Evolutionary conservation across 257 asterid species (phyloP), one percentile per base, ranked within the genome.

Genomic region (Coffea eugenioides): DNA sequence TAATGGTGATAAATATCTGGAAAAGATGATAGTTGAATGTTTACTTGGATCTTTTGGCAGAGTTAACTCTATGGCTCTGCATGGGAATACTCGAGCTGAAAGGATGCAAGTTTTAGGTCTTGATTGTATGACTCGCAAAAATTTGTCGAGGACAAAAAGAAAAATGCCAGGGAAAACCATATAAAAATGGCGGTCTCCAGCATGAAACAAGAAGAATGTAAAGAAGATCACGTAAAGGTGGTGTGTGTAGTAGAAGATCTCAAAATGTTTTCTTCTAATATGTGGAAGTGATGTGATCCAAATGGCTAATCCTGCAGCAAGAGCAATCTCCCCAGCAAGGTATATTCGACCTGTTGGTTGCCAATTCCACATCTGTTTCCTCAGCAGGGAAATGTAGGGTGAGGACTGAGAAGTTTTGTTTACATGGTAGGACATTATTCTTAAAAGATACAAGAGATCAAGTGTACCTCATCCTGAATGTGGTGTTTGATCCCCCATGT

Each of bases 171-270:
- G 93, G 70, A 94, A 88, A 80, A 91, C 91, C 90, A 80, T 87
- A 81, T 92, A 94, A 83, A 92, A 92, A 80, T 92, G 97, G 80
- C 96, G 94, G 79, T 94, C 98, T n/a, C 98, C 98, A 9, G 88
- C 88, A 74, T 94, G 98, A 84, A 94, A 89, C 90, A 94, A 82
- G 90, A 94, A 91, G 86, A 88, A 80, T 12, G 90, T 73, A 12
- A 94, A 51, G 93, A 92, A 94, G 74, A 85, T 81, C 31, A 87
- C 82, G 61, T 94, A 92, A 31, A 92, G 87, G 80, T 94, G 98
- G 88, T 92, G 98, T 56, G 93, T 86, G 84, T 92, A 92, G 70
- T 90, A 91, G 84, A 92, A 92, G 56, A 90, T 59, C 77, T 84
- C 89, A 73, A 94, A 94, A 82, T 88, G 81, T 79, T 83, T 94